Evolutionary conservation across 2,329 filamentous ascomycete species (phyloP).

Genomic region (Arthroderma sp.): DNA sequence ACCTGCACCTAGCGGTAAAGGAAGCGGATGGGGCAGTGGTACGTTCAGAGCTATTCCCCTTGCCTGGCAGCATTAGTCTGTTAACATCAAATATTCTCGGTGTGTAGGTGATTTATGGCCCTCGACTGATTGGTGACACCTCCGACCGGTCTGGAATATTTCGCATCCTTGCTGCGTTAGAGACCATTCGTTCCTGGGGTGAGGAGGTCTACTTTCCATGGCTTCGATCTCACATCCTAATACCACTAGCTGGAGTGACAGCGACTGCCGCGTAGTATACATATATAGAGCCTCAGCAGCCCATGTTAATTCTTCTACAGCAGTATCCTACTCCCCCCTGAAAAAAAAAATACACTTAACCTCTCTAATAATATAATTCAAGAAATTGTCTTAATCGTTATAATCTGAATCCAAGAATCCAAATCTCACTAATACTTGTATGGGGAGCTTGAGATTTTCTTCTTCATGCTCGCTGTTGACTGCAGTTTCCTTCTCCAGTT

Average conservation of each 20-base stretch:
- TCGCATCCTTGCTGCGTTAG: constrained; percentile 1
- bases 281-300: no score
- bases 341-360: no score
- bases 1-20: constrained; percentile 3
- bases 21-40: constrained; percentile 3
- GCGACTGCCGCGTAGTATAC: no score
- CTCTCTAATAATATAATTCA: no score
- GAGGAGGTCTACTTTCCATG: constrained; percentile 5
- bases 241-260: background rate
- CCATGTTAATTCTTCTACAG: no score
- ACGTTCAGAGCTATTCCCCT: background rate
- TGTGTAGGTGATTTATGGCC: constrained; percentile 2
- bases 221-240: constrained; percentile 3
- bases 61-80: background rate
- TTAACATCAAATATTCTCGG: background rate
- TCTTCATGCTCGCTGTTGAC: constrained; percentile 60
- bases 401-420: no score
- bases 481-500: constrained; percentile 86
- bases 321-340: no score
- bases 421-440: no score
- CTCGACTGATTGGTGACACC: constrained; percentile 3
- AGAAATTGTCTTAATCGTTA: no score
- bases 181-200: background rate
- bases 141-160: background rate
- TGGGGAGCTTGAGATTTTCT: constrained; percentile 25